Base-by-base conservation (phyloP, 306 rosid genomes). In the Parietaria judaica region DNA sequence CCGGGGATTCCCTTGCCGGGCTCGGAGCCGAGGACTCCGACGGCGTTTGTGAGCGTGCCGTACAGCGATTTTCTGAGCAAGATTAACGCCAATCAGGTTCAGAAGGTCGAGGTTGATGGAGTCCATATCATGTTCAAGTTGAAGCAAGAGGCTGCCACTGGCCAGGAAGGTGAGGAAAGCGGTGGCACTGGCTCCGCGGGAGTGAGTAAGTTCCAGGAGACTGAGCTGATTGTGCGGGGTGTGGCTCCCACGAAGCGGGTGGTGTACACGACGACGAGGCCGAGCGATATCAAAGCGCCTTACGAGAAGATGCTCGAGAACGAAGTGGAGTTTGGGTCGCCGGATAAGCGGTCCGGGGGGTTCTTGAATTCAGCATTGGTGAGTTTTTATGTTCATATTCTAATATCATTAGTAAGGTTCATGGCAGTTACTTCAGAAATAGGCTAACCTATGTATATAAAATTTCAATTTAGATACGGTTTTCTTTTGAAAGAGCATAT, bases 101-200 rank as follows among this genome's bases (percentile, higher is more conserved):
- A 82, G 69, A 92, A 92, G 73, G 99, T 88, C 57, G 94, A 92
- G 84, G 99, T 92, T 66, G 99, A 92, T 73, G 97, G 95, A 56
- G 89, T 92, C 41, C 95, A 84, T 62, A 77, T 92, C 17, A 84
- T 80, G 99, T 92, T 86, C 60, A 92, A 88, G 80, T 67, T 92
- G 81, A 92, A 92, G 74, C 69, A 84, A 45, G 95, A 84, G 47
- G 64, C 70, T 0, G 74, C 61, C 54, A 38, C 61, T 58, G 39
- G 51, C 54, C 78, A 66, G 69, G 90, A 79, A 58, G 74, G 80
- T 74, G 95, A 88, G 44, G 68, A 75, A 53, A 49, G 55, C 7
- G 55, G 64, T 64, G 76, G 58, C 9, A 48, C 66, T 68, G 71
- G 14, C 13, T 49, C 53, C 14, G 6, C 15, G 14, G 55, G 66